phyloP scores from a whole-genome alignment of 768 basidiomycete genomes.

The Leccinum truebloodii region DNA sequence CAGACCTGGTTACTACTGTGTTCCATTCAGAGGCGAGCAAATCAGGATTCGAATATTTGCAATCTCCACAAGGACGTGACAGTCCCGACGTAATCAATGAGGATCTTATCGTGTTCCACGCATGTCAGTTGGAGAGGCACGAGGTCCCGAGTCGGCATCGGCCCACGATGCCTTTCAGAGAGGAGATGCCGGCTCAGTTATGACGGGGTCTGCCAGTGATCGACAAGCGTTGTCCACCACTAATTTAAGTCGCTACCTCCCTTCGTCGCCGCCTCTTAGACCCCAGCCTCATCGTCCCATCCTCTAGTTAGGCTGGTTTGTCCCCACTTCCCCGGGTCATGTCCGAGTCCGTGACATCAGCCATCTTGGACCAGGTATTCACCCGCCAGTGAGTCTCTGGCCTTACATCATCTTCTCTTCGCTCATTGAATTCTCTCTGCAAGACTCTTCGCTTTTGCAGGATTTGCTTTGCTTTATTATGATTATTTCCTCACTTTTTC shows the following conservation, averaged over 20 bases:
- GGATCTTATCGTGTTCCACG: background rate
- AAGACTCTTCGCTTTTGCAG: slow-evolving; percentile 18
- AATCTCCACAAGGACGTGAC: no score
- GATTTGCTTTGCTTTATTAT: slow-evolving; percentile 25
- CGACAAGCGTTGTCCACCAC: background rate
- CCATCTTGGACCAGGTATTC: slow-evolving; percentile 11
- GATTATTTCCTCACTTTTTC: slow-evolving; percentile 29
- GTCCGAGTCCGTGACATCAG: slow-evolving; percentile 3
- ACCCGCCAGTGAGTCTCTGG: slow-evolving; percentile 19
- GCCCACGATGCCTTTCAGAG: background rate
- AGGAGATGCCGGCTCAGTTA: slow-evolving; percentile 12
- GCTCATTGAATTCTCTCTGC: background rate
- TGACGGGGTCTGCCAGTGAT: slow-evolving; percentile 5
- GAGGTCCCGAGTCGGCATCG: no score
- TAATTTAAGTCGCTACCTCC: background rate
- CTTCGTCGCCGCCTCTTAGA: background rate
- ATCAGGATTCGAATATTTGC: no score
- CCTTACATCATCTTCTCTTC: background rate
- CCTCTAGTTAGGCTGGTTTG: background rate
- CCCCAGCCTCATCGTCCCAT: background rate
- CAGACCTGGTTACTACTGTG: no score
- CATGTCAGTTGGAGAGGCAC: background rate
- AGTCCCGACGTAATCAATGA: background rate
- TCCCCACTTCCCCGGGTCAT: slow-evolving; percentile 6
- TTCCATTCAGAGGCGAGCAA: no score